Evolutionary conservation across 495 filamentous ascomycete genomes (phyloP).

Genomic region (Penicillium parvum): DNA sequence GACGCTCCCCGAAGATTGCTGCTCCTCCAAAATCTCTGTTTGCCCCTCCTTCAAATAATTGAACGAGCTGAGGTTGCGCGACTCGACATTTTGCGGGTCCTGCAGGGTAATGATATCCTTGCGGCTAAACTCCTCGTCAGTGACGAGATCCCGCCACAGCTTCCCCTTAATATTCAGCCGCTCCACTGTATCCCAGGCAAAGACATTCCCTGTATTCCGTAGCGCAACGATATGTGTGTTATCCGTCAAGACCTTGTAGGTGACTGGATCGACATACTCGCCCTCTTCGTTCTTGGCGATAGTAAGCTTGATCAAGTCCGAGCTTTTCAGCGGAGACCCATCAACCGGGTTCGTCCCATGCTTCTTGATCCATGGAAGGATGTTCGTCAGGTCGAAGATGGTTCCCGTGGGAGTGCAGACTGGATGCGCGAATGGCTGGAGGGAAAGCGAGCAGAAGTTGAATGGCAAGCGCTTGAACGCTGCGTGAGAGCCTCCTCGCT

Average conservation of each 20-base stretch:
- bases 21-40: conserved; percentile 59
- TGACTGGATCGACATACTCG: conserved; percentile 94
- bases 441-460: conserved; percentile 94
- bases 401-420: conserved; percentile 76
- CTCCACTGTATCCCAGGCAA: conserved; percentile 92
- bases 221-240: conserved; percentile 96
- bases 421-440: conserved; percentile 85
- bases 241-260: conserved; percentile 94
- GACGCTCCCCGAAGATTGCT: conserved; percentile 56
- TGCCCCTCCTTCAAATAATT: conserved; percentile 85
- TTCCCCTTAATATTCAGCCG: conserved; percentile 96
- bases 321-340: conserved; percentile 68
- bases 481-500: conserved; percentile 49
- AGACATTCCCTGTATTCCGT: conserved; percentile 86
- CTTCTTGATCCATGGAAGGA: conserved; percentile 87
- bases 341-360: conserved; percentile 87
- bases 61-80: conserved; percentile 80
- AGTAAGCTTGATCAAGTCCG: conserved; percentile 85
- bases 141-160: conserved; percentile 90
- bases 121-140: conserved; percentile 79
- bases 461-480: conserved; percentile 89
- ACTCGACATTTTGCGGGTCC: conserved; percentile 87
- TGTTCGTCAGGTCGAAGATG: conserved; percentile 84
- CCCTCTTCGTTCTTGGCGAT: conserved; percentile 90
- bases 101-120: conserved; percentile 96